A percentile compares a stretch with the other conserved stretches of the same genome.
Conservation (phyloP, 345 rosid genomes). For the Lagerstroemia speciosa region DNA sequence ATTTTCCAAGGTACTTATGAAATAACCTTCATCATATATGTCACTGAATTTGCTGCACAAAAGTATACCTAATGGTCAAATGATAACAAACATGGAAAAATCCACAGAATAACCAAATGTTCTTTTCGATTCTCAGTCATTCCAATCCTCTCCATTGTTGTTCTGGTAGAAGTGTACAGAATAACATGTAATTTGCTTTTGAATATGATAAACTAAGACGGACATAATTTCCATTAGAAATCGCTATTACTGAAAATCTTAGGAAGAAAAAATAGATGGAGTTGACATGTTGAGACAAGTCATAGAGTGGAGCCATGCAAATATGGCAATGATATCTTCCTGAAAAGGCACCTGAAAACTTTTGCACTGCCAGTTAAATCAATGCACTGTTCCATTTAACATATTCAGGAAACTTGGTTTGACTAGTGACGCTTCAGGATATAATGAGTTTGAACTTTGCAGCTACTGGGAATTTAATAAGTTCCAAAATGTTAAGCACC, state of each 20-base stretch:
- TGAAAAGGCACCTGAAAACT: background rate
- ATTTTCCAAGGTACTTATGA: slow-evolving; percentile 54
- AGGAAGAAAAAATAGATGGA: background rate
- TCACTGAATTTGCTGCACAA: slow-evolving; percentile 75
- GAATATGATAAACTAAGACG: background rate
- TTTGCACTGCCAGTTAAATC: background rate
- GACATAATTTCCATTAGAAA: background rate
- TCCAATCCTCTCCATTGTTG: background rate
- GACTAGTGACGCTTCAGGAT: background rate
- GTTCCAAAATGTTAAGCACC: background rate
- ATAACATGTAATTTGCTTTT: background rate
- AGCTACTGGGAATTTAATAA: background rate
- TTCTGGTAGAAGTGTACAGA: background rate
- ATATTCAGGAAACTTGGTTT: background rate
- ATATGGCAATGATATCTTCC: background rate
- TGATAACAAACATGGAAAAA: background rate
- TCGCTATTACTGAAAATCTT: background rate
- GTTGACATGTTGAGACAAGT: background rate
- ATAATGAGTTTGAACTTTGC: background rate
- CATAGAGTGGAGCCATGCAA: background rate
- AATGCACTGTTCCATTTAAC: background rate
- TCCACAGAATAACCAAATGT: background rate
- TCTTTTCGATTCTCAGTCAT: background rate
- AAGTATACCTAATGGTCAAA: slow-evolving; percentile 10
- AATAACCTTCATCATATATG: slow-evolving; percentile 83